Base-by-base conservation (phyloP, 2,329 filamentous ascomycete genomes). In the Monascus ruber region DNA sequence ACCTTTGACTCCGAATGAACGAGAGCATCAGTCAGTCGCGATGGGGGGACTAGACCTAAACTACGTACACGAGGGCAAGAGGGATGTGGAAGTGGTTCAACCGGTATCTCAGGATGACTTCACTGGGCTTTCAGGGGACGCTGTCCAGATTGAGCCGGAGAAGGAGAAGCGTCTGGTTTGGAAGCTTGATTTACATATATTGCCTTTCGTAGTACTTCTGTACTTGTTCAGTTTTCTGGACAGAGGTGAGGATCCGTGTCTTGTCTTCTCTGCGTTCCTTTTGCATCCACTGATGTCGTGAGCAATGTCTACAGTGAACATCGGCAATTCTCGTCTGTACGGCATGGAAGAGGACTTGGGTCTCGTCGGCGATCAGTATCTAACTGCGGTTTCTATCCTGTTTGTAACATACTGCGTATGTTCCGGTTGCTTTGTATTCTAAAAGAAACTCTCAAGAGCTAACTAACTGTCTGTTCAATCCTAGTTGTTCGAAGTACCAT, bases 221-320 rank as follows among this genome's bases (percentile, higher is more conserved):
- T 89, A 89, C 55, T 69, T 87, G 9, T 77, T 87, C 48, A 82
- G 78, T 48, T 88, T 87, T 55, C 63, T 88, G 6, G 83, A 86
- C 54, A 70, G 82, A 57, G 69, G 63, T 47, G 36, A 25, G 47
- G 32, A 38, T 26, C 35, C 24, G 17, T 26, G 25, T 10, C 9
- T 26, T 26, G 24, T 37, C 28, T 17, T 17, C 17, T 17, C 17
- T 17, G 17, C 17, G 28, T 26, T 26, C 26, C 31, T n/a, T 11
- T 40, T 27, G 8, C 36, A 29, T 35, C 34, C 28, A 5, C 33
- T 33, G 26, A 24, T 39, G 31, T 24, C 26, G 31, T 42, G 43
- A 31, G 25, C 37, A 6, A 35, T 8, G 29, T 24, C 31, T 35
- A 51, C 49, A 59, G 79, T 83, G 38, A 85, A 85, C 53, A 85